These are phyloP conservation scores for Urostyla sp. DNA, from an alignment of 73 alveolate species.

Conservation along the genomic window DNA sequence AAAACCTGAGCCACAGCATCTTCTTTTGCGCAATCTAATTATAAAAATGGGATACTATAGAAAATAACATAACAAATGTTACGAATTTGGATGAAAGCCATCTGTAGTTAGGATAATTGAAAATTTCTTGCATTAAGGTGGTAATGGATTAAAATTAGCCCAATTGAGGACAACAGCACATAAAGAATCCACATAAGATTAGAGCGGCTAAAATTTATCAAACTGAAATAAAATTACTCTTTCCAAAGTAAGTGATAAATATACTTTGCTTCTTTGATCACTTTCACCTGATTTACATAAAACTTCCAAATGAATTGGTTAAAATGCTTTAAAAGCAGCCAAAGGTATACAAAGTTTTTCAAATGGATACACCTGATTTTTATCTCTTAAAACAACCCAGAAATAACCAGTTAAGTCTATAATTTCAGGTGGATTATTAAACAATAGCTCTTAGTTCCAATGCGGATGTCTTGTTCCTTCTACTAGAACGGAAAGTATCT, in stretches of 20 bases:
- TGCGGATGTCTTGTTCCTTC: slow-evolving; percentile 95
- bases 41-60: slow-evolving; percentile 80
- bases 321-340: slow-evolving; percentile 89
- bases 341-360: slow-evolving; percentile 93
- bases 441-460: slow-evolving; percentile 96
- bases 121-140: slow-evolving; percentile 89
- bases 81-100: slow-evolving; percentile 77
- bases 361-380: slow-evolving; percentile 85
- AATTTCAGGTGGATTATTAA: slow-evolving; percentile 90
- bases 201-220: slow-evolving; percentile 28
- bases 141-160: slow-evolving; percentile 95
- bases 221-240: slow-evolving; percentile 71
- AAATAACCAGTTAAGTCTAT: slow-evolving; percentile 94
- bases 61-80: neutral
- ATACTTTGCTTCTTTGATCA: slow-evolving; percentile 91
- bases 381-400: slow-evolving; percentile 91
- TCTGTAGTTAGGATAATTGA: slow-evolving; percentile 91
- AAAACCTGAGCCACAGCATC: slow-evolving; percentile 87
- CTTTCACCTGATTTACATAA: slow-evolving; percentile 76
- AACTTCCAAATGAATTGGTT: slow-evolving; percentile 94
- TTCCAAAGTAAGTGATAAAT: slow-evolving; percentile 89
- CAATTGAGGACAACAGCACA: slow-evolving; percentile 89
- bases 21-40: slow-evolving; percentile 85
- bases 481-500: slow-evolving; percentile 86
- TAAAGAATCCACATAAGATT: slow-evolving; percentile 89